Conservation (phyloP, 2,329 filamentous ascomycete genomes). For the Aspergillus uvarum region DNA sequence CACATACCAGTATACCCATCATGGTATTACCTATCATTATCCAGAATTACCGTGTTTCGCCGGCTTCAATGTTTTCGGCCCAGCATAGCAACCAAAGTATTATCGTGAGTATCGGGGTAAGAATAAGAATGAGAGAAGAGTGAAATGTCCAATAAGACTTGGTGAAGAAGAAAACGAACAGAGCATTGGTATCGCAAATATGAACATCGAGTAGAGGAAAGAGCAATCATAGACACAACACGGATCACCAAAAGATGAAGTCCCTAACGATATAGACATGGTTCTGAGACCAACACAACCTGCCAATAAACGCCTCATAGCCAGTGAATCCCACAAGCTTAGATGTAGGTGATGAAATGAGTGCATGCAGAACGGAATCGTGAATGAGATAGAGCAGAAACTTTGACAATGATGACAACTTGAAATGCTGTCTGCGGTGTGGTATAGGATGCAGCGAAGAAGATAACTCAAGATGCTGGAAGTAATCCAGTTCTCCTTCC, state of each 20-base stretch:
- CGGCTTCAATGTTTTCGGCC: conserved; percentile 6
- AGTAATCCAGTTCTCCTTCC: conserved; percentile 3
- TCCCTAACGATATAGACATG: conserved; percentile 12
- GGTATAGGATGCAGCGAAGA: conserved; percentile 4
- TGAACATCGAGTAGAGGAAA: neutral
- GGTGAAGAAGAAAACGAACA: conserved; percentile 17
- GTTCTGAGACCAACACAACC: conserved; percentile 8
- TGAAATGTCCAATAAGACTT: conserved; percentile 17
- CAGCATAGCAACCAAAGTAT: conserved; percentile 3
- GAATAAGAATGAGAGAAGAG: conserved; percentile 1
- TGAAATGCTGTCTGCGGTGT: neutral
- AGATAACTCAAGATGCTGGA: neutral
- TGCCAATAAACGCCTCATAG: conserved; percentile 13
- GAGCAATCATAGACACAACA: conserved; percentile 9
- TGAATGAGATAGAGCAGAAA: conserved; percentile 2
- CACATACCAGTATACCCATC: neutral
- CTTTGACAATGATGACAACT: neutral
- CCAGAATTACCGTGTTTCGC: conserved; percentile 10
- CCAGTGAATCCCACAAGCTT: conserved; percentile 4
- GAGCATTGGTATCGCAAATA: conserved; percentile 22
- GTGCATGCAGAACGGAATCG: conserved; percentile 6
- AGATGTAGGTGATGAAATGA: conserved; percentile 9
- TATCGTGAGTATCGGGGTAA: conserved; percentile 5
- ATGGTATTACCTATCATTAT: conserved; percentile 19
- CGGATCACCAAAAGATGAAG: conserved; percentile 12